Evolutionary conservation across 2,329 filamentous ascomycete species (phyloP).

Genomic region (Verticillium klebahnii): DNA sequence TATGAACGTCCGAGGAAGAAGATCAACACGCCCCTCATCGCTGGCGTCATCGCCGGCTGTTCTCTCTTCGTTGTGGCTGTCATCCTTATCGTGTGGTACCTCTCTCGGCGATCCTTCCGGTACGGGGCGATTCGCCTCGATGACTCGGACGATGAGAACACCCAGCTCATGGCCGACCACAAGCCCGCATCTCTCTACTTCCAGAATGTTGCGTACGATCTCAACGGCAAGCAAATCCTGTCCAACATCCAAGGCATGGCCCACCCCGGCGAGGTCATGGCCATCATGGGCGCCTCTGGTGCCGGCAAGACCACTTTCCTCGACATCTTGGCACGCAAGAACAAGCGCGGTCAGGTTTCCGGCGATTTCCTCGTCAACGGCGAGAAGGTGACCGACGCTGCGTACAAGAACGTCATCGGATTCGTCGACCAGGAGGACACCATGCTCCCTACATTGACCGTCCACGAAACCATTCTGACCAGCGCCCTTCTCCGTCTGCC

Average conservation of each 20-base stretch:
- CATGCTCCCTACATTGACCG: constrained; percentile 90
- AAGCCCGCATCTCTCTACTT: constrained; percentile 87
- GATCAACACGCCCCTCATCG: constrained; percentile 96
- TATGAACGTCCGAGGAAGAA: constrained; percentile 84
- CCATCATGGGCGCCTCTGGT: constrained; percentile 97
- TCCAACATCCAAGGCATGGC: constrained; percentile 76
- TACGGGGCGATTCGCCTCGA: constrained; percentile 77
- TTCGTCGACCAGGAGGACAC: constrained; percentile 99
- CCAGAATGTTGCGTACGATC: constrained; percentile 76
- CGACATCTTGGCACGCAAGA: constrained; percentile 93
- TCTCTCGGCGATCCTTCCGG: constrained; percentile 68
- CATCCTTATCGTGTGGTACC: constrained; percentile 80
- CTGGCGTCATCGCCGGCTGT: constrained; percentile 82
- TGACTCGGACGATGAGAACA: constrained; percentile 82
- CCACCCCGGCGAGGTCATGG: constrained; percentile 91
- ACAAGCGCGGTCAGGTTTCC: constrained; percentile 75
- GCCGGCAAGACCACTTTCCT: constrained; percentile 97
- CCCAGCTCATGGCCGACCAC: constrained; percentile 83
- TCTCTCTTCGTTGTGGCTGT: constrained; percentile 85
- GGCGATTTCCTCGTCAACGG: constrained; percentile 93
- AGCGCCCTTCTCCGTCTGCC: constrained; percentile 91
- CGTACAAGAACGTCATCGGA: constrained; percentile 88
- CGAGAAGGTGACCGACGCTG: constrained; percentile 75
- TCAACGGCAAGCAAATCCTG: constrained; percentile 87
- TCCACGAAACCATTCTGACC: constrained; percentile 95